Conservation (phyloP, 148 eudicot genomes). For the Amaranthus palmeri region DNA sequence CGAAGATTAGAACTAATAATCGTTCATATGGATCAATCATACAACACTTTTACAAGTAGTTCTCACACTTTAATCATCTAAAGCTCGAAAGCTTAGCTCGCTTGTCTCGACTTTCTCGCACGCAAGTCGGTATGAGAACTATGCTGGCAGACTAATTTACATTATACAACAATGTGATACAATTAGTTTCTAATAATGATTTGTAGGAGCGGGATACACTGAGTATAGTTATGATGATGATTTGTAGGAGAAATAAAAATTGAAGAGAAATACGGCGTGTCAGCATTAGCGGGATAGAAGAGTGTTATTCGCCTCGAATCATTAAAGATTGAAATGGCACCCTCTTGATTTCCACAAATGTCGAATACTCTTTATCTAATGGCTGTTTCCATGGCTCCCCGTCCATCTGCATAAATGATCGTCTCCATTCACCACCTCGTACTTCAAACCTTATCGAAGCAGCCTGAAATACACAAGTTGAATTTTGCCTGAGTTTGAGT, state of each 20-base stretch:
- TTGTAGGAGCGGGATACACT: too few species aligned
- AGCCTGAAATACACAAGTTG: slow-evolving; percentile 39
- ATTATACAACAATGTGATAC: too few species aligned
- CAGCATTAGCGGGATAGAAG: background rate
- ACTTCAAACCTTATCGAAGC: slow-evolving; percentile 82
- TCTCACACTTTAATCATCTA: too few species aligned
- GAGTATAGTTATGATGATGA: background rate
- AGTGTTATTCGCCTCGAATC: slow-evolving; percentile 47
- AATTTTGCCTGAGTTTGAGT: background rate
- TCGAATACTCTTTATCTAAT: slow-evolving; percentile 59
- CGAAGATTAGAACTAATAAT: too few species aligned
- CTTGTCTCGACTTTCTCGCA: too few species aligned
- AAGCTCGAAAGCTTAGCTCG: too few species aligned
- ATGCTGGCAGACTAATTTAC: too few species aligned
- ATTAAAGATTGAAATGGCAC: slow-evolving; percentile 74
- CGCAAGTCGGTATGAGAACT: too few species aligned
- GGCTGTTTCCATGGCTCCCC: slow-evolving; percentile 99
- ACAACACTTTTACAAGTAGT: too few species aligned
- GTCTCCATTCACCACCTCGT: slow-evolving; percentile 90
- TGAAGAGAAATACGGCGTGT: background rate
- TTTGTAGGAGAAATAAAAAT: background rate
- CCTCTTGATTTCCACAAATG: slow-evolving; percentile 73
- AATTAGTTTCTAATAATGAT: slow-evolving; percentile 1
- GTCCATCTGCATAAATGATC: slow-evolving; percentile 81
- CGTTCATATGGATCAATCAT: too few species aligned